Percentiles rank a stretch among this genome's conserved stretches.
Conservation (phyloP, 192 early-diverging fungal genomes). For the Coemansia sp. region DNA sequence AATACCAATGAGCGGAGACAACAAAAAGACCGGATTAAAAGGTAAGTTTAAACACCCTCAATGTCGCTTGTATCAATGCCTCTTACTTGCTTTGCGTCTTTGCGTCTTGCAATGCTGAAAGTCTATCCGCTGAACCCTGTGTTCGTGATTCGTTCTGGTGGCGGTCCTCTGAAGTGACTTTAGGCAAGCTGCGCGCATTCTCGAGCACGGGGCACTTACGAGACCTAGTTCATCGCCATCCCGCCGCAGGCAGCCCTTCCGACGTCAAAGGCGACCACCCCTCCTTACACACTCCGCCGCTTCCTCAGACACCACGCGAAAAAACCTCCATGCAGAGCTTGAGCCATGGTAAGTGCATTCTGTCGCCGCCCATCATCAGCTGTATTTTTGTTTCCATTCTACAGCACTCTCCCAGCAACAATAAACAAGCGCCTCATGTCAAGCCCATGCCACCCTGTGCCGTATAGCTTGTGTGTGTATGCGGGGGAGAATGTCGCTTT, state of each 20-base stretch:
- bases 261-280: conserved; percentile 23
- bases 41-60: conserved; percentile 17
- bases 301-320: conserved; percentile 30
- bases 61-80: not conserved
- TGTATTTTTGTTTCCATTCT: not conserved
- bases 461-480: not conserved
- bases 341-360: conserved; percentile 26
- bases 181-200: conserved; percentile 55
- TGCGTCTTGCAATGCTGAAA: not conserved
- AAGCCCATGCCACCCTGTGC: not conserved
- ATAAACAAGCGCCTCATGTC: not conserved
- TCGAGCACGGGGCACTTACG: conserved; percentile 52
- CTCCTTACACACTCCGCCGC: conserved; percentile 29
- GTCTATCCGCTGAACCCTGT: not conserved
- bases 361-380: too few species aligned
- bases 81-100: not conserved
- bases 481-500: not conserved
- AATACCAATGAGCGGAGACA: conserved; percentile 31
- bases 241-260: conserved; percentile 10
- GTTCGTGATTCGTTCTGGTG: not conserved
- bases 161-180: not conserved
- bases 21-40: conserved; percentile 38
- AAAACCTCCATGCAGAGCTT: conserved; percentile 24
- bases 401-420: conserved; percentile 2
- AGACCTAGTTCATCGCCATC: conserved; percentile 44